Conservation (phyloP, 345 rosid species). For the Eucalyptus tenuipes region DNA sequence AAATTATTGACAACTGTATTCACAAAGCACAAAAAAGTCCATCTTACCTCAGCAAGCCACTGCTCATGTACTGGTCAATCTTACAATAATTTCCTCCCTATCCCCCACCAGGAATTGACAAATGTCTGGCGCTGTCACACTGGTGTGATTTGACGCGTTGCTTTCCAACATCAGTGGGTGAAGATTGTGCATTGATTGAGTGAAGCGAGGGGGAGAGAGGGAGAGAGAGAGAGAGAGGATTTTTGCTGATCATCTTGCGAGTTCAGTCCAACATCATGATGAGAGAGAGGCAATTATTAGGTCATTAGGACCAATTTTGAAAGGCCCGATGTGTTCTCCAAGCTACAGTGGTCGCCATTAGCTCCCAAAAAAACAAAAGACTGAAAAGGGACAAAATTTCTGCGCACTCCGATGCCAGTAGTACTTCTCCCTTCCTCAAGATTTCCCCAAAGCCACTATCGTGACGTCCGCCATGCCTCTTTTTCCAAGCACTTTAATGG, state of each 20-base stretch:
- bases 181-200: not conserved
- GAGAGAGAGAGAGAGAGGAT: not conserved
- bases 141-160: not conserved
- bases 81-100: not conserved
- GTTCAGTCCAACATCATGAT: not conserved
- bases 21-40: not conserved
- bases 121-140: not conserved
- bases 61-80: not conserved
- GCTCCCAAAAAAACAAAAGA: not conserved
- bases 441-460: not conserved
- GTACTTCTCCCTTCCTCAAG: not conserved
- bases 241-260: not conserved
- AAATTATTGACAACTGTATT: not conserved
- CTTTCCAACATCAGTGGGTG: not conserved
- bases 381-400: not conserved
- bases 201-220: not conserved
- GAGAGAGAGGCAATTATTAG: not conserved
- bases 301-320: not conserved
- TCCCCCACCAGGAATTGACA: not conserved
- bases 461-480: not conserved
- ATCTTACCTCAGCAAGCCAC: not conserved
- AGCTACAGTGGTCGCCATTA: not conserved
- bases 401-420: not conserved
- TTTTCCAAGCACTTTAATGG: not conserved
- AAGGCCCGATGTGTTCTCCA: not conserved